Base-by-base conservation (phyloP, 1,139 yeast genomes). In the Yamadazyma kanchanaburiensis region DNA sequence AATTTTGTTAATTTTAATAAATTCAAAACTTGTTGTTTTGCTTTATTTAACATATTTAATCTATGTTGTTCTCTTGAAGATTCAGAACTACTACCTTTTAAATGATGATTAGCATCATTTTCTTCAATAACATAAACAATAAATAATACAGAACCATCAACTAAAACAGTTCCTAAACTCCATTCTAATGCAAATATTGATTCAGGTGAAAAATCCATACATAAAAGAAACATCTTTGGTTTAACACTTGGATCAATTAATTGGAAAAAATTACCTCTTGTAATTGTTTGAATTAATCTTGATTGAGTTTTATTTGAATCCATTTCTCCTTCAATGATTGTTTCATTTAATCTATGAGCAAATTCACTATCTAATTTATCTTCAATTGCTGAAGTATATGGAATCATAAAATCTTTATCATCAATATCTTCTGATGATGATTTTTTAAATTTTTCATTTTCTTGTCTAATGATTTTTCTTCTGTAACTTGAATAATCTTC, bases 131-230 rank as follows among this genome's bases (percentile, higher is more conserved):
- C 89, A 51, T 85, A 83, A 12, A 88, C 77, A 15, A 87, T 74
- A 49, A 85, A 86, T 31, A 89, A 58, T 1, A 88, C 88, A 35
- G 88, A 84, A 0, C 94, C 94, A 48, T 86, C 94, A 16, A 82
- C 83, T 31, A 88, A 66, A 1, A 88, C 84, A 0, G 95, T 79
- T 2, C 96, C 96, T 43, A 89, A 70, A 27, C 89, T 77, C 87
- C 96, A 89, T 48, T 87, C 94, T 25, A 89, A 66, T 0, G 96
- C 94, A 55, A 84, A 86, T 21, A 74, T 70, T 4, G 95, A 82
- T 48, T 87, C 96, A 1, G 89, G 87, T 2, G 91, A 81, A 46
- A 85, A 73, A 51, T 86, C 95, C 62, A 84, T 76, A 49, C 91
- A 85, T 20, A 84, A 72, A 33, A 86, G 64, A 55, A 80, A 86